Evolutionary conservation across 495 filamentous ascomycete species (phyloP).

Genomic region (Neurospora intermedia): DNA sequence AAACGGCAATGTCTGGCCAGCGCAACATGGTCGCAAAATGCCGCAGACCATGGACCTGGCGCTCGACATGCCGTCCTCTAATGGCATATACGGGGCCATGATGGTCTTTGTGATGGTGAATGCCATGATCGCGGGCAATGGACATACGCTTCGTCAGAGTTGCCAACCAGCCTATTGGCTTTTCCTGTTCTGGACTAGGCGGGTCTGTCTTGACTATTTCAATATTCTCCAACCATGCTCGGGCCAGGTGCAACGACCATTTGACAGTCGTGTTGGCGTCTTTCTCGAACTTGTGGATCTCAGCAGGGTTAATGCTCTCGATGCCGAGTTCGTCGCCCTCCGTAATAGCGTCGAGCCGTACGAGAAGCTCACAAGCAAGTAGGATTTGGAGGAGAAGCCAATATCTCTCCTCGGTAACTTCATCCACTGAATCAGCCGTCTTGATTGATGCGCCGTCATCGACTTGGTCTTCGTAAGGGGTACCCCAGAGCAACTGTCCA

Average conservation of each 20-base stretch:
- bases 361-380: constrained; percentile 63
- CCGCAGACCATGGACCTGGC: constrained; percentile 43
- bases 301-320: constrained; percentile 42
- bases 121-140: constrained; percentile 27
- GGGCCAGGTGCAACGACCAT: constrained; percentile 71
- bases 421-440: constrained; percentile 30
- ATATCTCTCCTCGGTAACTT: constrained; percentile 47
- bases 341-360: constrained; percentile 63
- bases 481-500: constrained; percentile 74
- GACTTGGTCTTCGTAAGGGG: constrained; percentile 42
- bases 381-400: constrained; percentile 74
- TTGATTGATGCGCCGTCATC: constrained; percentile 30
- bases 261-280: constrained; percentile 57
- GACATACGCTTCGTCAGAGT: constrained; percentile 42
- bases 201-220: constrained; percentile 35
- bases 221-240: constrained; percentile 69
- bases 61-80: constrained; percentile 33
- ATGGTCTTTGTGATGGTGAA: constrained; percentile 20
- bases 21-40: constrained; percentile 47
- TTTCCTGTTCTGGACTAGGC: constrained; percentile 15
- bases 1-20: constrained; percentile 41
- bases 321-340: constrained; percentile 42
- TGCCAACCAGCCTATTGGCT: constrained; percentile 37
- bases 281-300: constrained; percentile 53
- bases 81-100: constrained; percentile 30